phyloP scores from a whole-genome alignment of 352 stramenopile species.

The Pythium aquatile region DNA sequence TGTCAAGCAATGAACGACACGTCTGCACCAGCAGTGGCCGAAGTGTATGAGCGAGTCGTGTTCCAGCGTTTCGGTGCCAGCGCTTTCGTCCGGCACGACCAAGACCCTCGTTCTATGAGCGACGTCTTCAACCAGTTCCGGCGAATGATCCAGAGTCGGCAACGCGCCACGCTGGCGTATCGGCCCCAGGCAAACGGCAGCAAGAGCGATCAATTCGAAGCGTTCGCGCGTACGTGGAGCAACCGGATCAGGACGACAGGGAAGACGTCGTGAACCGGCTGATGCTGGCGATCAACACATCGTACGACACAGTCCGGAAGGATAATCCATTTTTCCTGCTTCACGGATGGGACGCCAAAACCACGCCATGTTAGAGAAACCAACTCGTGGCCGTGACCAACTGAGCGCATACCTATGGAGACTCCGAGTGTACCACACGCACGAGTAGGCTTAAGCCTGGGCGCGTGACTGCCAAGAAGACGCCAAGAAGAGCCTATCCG shows the following conservation, averaged over 20 bases:
- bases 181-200: slow-evolving; percentile 15
- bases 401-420: slow-evolving; percentile 14
- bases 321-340: slow-evolving; percentile 21
- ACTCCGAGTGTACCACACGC: not conserved
- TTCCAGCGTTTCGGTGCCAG: slow-evolving; percentile 27
- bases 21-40: slow-evolving; percentile 15
- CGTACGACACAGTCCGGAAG: slow-evolving; percentile 5
- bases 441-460: slow-evolving; percentile 6
- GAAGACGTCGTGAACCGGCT: slow-evolving; percentile 22
- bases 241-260: slow-evolving; percentile 20
- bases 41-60: slow-evolving; percentile 19
- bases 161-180: slow-evolving; percentile 10
- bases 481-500: slow-evolving; percentile 1
- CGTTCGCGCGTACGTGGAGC: slow-evolving; percentile 7
- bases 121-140: slow-evolving; percentile 24
- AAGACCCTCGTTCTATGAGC: slow-evolving; percentile 23
- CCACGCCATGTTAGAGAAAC: slow-evolving; percentile 13
- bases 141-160: slow-evolving; percentile 13
- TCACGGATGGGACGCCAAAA: slow-evolving; percentile 22
- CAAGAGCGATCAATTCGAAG: slow-evolving; percentile 14
- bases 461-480: slow-evolving; percentile 12
- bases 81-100: slow-evolving; percentile 20
- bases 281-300: slow-evolving; percentile 24
- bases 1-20: slow-evolving; percentile 19
- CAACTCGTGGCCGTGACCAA: not conserved